These are phyloP conservation scores for Laburnicola sp. DNA, from an alignment of 2,329 filamentous ascomycete genomes.

Conservation along the genomic window DNA sequence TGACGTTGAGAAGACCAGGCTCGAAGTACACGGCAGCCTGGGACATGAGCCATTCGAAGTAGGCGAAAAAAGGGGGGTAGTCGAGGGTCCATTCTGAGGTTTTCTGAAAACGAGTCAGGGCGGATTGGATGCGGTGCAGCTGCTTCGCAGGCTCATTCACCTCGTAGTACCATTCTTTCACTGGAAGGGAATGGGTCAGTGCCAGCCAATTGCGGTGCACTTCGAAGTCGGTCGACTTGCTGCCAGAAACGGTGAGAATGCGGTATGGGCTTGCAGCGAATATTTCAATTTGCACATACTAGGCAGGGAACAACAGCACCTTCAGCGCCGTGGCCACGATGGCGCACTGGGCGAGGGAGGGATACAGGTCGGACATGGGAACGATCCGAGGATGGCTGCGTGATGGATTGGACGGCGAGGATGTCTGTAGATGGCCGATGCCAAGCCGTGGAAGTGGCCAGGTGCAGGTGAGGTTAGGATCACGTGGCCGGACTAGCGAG, in stretches of 20 bases:
- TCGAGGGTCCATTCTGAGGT: slow-evolving; percentile 99
- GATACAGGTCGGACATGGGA: slow-evolving; percentile 77
- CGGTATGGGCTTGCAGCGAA: slow-evolving; percentile 5
- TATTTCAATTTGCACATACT: slow-evolving; percentile 64
- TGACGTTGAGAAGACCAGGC: slow-evolving; percentile 76
- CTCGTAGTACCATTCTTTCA: slow-evolving; percentile 94
- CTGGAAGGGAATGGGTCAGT: slow-evolving; percentile 84
- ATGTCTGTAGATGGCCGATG: slow-evolving; percentile 1
- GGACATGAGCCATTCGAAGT: slow-evolving; percentile 91
- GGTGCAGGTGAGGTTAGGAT: slow-evolving; percentile 15
- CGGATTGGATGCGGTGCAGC: background rate
- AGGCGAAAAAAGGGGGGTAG: slow-evolving; percentile 97
- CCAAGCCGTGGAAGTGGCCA: no score
- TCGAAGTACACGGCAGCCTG: slow-evolving; percentile 77
- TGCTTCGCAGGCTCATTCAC: slow-evolving; percentile 41
- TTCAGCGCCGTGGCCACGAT: slow-evolving; percentile 87
- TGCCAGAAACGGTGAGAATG: slow-evolving; percentile 49
- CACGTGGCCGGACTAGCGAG: slow-evolving; percentile 20
- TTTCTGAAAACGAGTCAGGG: slow-evolving; percentile 55
- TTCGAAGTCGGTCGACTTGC: slow-evolving; percentile 98
- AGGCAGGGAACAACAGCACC: slow-evolving; percentile 88
- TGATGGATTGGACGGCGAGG: slow-evolving; percentile 24
- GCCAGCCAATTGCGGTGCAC: slow-evolving; percentile 99
- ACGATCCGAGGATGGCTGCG: slow-evolving; percentile 19
- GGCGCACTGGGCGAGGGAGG: slow-evolving; percentile 86